Percentiles rank a stretch among this genome's conserved stretches.
phyloP scores from a whole-genome alignment of 2,329 filamentous ascomycete genomes.

The Ophiostoma quercus region DNA sequence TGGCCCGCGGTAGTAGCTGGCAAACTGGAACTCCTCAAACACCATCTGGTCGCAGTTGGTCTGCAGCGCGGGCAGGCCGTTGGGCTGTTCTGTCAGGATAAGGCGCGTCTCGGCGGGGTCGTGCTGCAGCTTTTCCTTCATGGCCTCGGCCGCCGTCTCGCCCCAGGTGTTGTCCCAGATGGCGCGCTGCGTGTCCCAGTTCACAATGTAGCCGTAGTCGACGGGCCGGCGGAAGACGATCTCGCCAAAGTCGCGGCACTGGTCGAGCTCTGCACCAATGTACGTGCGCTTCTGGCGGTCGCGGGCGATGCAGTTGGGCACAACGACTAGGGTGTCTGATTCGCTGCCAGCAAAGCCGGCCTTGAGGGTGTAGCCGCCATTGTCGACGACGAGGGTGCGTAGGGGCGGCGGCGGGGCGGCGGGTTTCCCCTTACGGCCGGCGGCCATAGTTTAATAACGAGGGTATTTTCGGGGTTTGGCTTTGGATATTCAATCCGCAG shows the following conservation, averaged over 20 bases:
- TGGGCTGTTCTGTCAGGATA: conserved; percentile 79
- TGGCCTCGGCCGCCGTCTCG: background rate
- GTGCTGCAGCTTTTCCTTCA: conserved; percentile 50
- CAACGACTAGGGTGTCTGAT: too few species aligned
- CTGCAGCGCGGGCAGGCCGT: conserved; percentile 73
- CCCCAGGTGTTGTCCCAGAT: conserved; percentile 89
- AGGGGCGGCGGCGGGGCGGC: conserved; percentile 49
- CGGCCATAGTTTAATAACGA: conserved; percentile 36
- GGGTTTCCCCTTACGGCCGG: conserved; percentile 45
- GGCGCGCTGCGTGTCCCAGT: conserved; percentile 92
- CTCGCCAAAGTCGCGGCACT: conserved; percentile 84
- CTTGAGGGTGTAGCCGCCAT: conserved; percentile 88
- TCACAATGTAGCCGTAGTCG: conserved; percentile 91
- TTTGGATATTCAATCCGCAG: background rate
- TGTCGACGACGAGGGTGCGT: conserved; percentile 82
- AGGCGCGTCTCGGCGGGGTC: conserved; percentile 78
- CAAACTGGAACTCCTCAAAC: conserved; percentile 95
- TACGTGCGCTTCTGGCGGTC: conserved; percentile 74
- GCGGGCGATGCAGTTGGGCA: conserved; percentile 85
- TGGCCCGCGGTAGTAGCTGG: conserved; percentile 71
- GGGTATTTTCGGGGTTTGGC: background rate
- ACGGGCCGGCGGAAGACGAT: conserved; percentile 81
- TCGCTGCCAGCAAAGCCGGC: conserved; percentile 64
- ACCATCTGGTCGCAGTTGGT: conserved; percentile 92
- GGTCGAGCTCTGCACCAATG: conserved; percentile 68